Evolutionary conservation across 805 yeast species (phyloP).

Genomic region (Kluyveromyces aestuarii): DNA sequence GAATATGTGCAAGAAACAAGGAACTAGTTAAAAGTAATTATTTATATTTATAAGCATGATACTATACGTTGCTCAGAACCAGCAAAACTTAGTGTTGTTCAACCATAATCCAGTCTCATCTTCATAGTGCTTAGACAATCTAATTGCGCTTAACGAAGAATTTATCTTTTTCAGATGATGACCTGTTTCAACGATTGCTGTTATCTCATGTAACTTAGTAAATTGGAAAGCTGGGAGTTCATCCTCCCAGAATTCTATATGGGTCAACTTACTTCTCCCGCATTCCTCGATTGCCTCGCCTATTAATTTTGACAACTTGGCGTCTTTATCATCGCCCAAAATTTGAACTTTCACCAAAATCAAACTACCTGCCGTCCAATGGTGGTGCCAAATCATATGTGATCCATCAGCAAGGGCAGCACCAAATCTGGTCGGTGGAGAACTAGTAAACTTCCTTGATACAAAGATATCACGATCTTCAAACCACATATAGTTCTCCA

Average conservation of each 20-base stretch:
- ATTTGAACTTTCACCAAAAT: conserved; percentile 22
- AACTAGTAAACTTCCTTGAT: conserved; percentile 14
- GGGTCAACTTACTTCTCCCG: conserved; percentile 15
- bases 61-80: conserved; percentile 30
- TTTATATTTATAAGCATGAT: background rate
- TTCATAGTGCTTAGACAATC: conserved; percentile 20
- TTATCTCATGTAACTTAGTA: conserved; percentile 12
- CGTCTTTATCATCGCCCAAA: conserved; percentile 10
- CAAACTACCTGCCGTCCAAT: conserved; percentile 29
- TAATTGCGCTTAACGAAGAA: conserved; percentile 34
- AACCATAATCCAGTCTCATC: conserved; percentile 30
- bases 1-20: too few relatives aligned
- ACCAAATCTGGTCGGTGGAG: conserved; percentile 24
- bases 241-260: conserved; percentile 34
- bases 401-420: conserved; percentile 20
- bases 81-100: conserved; percentile 38
- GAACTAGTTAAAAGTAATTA: too few relatives aligned
- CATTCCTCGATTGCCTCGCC: conserved; percentile 31
- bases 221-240: conserved; percentile 24
- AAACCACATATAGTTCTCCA: conserved; percentile 36
- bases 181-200: conserved; percentile 18
- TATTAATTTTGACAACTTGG: conserved; percentile 21
- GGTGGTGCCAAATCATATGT: conserved; percentile 39
- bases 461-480: conserved; percentile 31
- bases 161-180: conserved; percentile 19